phyloP scores from a whole-genome alignment of 768 basidiomycete species.

The Chalciporus pseudorubinellus region DNA sequence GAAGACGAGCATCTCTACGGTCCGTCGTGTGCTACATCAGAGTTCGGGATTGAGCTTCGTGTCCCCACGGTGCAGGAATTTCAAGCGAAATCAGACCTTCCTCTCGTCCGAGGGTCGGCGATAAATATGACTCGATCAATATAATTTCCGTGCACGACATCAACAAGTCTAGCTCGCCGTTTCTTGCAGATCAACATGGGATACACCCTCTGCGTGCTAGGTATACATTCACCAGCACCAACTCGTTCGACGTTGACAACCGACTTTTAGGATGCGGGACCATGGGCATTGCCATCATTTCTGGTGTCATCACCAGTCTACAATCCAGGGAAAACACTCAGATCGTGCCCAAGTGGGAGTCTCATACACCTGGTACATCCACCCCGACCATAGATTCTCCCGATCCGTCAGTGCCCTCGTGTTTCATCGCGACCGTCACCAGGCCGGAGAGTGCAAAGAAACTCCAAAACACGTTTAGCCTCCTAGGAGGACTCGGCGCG shows the following conservation, averaged over 20 bases:
- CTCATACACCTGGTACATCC: constrained; percentile 67
- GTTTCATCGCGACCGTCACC: constrained; percentile 86
- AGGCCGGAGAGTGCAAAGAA: constrained; percentile 71
- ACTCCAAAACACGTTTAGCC: constrained; percentile 58
- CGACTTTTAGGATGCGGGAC: constrained; percentile 83
- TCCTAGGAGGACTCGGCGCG: constrained; percentile 56
- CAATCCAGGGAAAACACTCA: constrained; percentile 43
- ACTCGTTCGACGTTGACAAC: constrained; percentile 14
- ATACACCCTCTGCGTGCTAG: constrained; percentile 89
- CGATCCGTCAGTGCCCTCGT: constrained; percentile 71
- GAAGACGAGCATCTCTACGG: constrained; percentile 45
- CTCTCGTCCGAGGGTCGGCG: too few species aligned
- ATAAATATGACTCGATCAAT: constrained; percentile 12
- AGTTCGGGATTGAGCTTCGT: background rate
- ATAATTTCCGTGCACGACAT: background rate
- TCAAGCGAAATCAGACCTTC: background rate
- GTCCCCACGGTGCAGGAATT: background rate
- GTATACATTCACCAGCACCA: constrained; percentile 32
- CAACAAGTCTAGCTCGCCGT: background rate
- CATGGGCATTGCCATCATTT: constrained; percentile 95
- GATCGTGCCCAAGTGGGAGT: constrained; percentile 55
- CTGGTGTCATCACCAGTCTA: constrained; percentile 86
- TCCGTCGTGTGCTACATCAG: background rate
- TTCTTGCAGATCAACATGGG: constrained; percentile 54
- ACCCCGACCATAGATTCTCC: constrained; percentile 55